Percentiles rank a stretch among this genome's conserved stretches.
phyloP scores from a whole-genome alignment of 208 protist species.

The Spongospora subterranea region DNA sequence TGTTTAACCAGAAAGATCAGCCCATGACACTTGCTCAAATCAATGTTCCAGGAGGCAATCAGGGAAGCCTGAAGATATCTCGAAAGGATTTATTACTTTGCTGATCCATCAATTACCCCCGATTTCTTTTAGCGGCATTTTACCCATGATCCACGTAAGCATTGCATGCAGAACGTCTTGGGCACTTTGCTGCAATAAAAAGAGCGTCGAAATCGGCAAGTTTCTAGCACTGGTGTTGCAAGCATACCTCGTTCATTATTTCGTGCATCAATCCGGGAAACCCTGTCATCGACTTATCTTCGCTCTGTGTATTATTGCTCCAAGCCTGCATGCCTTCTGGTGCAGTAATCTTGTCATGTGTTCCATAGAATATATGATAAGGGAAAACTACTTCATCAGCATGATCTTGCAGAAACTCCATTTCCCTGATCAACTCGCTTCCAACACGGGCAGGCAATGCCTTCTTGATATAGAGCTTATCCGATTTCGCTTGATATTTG shows the following conservation, averaged over 20 bases:
- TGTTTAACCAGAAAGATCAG: too few species aligned
- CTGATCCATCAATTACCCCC: too few species aligned
- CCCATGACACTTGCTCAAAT: too few species aligned
- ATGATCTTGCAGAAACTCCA: not conserved
- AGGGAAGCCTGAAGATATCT: too few species aligned
- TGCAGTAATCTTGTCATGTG: not conserved
- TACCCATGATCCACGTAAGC: not conserved
- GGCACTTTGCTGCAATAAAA: not conserved
- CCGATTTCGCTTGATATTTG: not conserved
- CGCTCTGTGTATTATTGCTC: not conserved
- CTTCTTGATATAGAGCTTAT: not conserved
- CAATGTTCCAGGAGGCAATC: too few species aligned
- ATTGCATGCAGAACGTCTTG: not conserved
- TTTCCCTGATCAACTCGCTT: not conserved
- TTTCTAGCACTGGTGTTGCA: not conserved
- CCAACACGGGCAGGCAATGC: not conserved
- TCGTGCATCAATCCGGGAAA: conserved; percentile 7
- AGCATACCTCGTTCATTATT: conserved; percentile 1
- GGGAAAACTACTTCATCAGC: not conserved
- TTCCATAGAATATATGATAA: conserved; percentile 6
- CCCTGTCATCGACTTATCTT: not conserved
- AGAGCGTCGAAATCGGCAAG: not conserved
- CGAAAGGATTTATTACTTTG: too few species aligned
- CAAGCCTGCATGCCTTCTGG: not conserved
- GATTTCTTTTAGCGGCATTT: not conserved